Evolutionary conservation across 208 protist genomes (phyloP).

Genomic region (Trypanosoma brucei): DNA sequence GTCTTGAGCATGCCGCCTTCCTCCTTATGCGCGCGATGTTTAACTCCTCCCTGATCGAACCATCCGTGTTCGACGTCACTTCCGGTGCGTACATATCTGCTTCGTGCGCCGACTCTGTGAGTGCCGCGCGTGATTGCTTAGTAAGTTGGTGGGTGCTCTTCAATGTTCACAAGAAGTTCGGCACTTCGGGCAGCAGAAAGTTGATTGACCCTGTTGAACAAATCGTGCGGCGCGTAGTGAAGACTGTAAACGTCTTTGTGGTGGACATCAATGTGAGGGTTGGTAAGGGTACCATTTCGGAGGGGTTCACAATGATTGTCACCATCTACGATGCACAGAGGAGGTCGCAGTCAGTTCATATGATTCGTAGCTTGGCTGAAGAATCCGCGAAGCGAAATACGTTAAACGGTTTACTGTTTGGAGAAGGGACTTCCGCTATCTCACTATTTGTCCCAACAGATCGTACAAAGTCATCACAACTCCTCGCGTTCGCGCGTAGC

Average conservation of each 20-base stretch:
- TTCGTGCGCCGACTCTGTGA: constrained; percentile 20
- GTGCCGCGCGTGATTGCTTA: constrained; percentile 51
- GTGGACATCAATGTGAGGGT: constrained; percentile 87
- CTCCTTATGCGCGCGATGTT: constrained; percentile 57
- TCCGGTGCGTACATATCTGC: constrained; percentile 32
- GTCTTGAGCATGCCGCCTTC: constrained; percentile 80
- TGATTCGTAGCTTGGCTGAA: constrained; percentile 84
- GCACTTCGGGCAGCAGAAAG: constrained; percentile 79
- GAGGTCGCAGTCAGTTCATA: constrained; percentile 73
- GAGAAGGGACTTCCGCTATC: constrained; percentile 86
- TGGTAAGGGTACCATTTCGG: constrained; percentile 80
- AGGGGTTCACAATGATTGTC: constrained; percentile 90
- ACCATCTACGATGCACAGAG: constrained; percentile 88
- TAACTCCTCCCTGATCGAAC: constrained; percentile 31
- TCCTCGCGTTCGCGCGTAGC: constrained; percentile 83
- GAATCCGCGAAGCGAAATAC: constrained; percentile 79
- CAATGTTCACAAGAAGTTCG: constrained; percentile 82
- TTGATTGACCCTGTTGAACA: constrained; percentile 82
- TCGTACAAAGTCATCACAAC: constrained; percentile 63
- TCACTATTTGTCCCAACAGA: constrained; percentile 83
- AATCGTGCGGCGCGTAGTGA: constrained; percentile 85
- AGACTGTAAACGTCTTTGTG: constrained; percentile 88
- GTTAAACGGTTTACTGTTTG: constrained; percentile 82
- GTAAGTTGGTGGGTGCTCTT: constrained; percentile 77
- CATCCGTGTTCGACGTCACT: constrained; percentile 51